Evolutionary conservation across 306 rosid species (phyloP).

Genomic region (Comarum palustre): DNA sequence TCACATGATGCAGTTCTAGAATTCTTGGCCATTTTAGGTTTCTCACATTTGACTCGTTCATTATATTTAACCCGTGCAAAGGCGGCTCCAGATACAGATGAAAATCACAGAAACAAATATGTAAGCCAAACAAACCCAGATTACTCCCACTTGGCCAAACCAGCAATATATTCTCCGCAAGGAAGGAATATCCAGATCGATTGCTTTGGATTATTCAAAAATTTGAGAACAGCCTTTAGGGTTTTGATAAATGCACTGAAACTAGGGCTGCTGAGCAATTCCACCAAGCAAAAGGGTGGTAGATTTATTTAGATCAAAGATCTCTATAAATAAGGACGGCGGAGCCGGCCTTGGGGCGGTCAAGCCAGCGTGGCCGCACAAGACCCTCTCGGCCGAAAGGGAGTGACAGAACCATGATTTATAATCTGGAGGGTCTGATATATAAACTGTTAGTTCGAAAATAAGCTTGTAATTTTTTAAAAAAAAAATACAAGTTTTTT

Average conservation of each 20-base stretch:
- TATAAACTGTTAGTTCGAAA: too few species aligned
- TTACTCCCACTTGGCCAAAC: neutral
- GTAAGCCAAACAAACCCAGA: neutral
- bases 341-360: too few species aligned
- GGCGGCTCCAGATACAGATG: constrained; percentile 21
- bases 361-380: too few species aligned
- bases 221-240: neutral
- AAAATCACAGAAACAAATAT: neutral
- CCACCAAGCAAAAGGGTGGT: constrained; percentile 9
- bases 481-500: too few species aligned
- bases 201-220: neutral
- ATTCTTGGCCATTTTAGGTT: neutral
- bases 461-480: too few species aligned
- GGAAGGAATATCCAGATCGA: neutral
- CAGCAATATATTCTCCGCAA: neutral
- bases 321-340: too few species aligned
- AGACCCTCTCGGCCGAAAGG: too few species aligned
- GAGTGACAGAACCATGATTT: too few species aligned
- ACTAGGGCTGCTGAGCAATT: neutral
- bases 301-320: neutral
- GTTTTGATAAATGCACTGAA: constrained; percentile 12
- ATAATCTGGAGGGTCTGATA: too few species aligned
- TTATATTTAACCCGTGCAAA: constrained; percentile 19
- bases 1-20: constrained; percentile 14
- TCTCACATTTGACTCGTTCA: constrained; percentile 14